A percentile compares a stretch with the other conserved stretches of the same genome.
phyloP scores from a whole-genome alignment of 2,329 filamentous ascomycete genomes.

The Lasiodiplodia sp. region DNA sequence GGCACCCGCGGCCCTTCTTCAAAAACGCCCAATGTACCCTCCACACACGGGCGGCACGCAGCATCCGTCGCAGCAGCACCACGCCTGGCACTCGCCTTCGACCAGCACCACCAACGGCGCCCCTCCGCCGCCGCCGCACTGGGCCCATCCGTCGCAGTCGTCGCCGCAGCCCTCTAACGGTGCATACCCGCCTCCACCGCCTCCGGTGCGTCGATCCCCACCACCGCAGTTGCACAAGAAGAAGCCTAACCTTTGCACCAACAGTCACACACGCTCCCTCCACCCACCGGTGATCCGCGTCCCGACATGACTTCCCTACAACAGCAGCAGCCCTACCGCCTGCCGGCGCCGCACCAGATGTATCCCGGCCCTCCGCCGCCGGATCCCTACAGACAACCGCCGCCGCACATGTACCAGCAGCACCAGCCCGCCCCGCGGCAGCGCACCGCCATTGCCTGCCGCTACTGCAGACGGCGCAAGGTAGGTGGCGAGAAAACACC shows the following conservation, averaged over 20 bases:
- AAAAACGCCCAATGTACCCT: conserved; percentile 31
- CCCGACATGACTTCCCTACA: conserved; percentile 56
- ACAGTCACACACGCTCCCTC: conserved; percentile 29
- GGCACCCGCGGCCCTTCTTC: conserved; percentile 22
- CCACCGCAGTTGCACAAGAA: conserved; percentile 31
- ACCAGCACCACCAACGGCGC: conserved; percentile 31
- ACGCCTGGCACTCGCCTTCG: conserved; percentile 33
- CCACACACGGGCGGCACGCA: conserved; percentile 36
- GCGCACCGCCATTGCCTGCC: conserved; percentile 67
- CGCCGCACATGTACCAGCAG: conserved; percentile 50
- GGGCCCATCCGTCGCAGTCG: conserved; percentile 25
- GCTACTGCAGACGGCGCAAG: conserved; percentile 67
- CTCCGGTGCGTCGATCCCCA: conserved; percentile 44
- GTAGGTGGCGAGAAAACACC: conserved; percentile 44
- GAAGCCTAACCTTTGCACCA: conserved; percentile 31
- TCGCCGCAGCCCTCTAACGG: conserved; percentile 46
- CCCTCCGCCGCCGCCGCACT: conserved; percentile 18
- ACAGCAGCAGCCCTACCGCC: conserved; percentile 51
- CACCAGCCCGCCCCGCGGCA: conserved; percentile 64
- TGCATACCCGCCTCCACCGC: conserved; percentile 44
- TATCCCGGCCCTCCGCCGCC: conserved; percentile 51
- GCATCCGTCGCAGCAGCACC: conserved; percentile 40
- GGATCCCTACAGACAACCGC: conserved; percentile 50
- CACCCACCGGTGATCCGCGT: conserved; percentile 46
- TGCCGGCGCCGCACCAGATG: conserved; percentile 56